Base-by-base conservation (phyloP, 306 rosid genomes). In the Mimosa pudica region DNA sequence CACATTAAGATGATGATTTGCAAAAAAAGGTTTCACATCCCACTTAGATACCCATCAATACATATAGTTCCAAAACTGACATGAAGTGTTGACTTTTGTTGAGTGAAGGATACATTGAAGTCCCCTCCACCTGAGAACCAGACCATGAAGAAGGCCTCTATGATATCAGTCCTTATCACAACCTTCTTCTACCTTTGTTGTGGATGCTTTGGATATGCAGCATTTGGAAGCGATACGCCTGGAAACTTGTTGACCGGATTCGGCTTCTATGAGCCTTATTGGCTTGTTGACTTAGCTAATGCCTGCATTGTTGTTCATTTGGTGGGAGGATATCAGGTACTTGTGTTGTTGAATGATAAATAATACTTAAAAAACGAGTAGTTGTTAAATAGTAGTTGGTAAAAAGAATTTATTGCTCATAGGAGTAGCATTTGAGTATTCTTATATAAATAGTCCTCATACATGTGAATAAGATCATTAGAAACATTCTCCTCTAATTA, bases 301-400 rank as follows among this genome's bases (percentile, higher is more conserved):
- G 97, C 94, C 68, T 94, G 97, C 87, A 68, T 94, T 62, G 88
- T 88, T 79, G 84, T 94, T 74, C 97, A 94, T 83, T 68, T 94
- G 80, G 84, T 94, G 7, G 98, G 97, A 86, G 98, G 97, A 78
- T 94, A 90, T 87, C 98, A 90, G 97, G 98, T 94, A 91, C 63
- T 57, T 57, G 63, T n/a, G 18, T 74, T 33, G 54, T 60, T 36
- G 1, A 33, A 24, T 24, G 30, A 24, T 24, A 24, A 0, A 24
- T 24, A 24, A 24, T 24, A 24, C 30, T 24, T 24, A 24, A 24
- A 24, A 24, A 24, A 24, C 1, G 30, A 24, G 30, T 24, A 24
- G 30, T 24, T 24, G 30, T 24, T 24, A 24, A 24, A 24, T 24
- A 1, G 0, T 24, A 24, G 0, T 24, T 24, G 30, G 30, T 24